These are phyloP conservation scores for Umbelopsis sp. DNA, from an alignment of 192 early-diverging fungal genomes.

Conservation along the genomic window DNA sequence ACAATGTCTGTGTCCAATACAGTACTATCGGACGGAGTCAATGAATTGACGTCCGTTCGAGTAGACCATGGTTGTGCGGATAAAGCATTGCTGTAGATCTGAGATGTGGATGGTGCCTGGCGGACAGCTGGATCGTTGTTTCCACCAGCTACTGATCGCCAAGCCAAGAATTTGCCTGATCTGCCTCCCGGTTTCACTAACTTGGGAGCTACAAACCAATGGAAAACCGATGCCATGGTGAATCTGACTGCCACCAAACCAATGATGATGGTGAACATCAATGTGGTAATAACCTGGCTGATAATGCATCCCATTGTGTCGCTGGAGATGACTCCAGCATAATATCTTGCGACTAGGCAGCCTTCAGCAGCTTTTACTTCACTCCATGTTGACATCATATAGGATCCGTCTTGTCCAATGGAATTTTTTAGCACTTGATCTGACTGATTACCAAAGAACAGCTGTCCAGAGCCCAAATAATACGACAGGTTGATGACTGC, in stretches of 20 bases:
- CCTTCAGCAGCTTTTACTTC: conserved; percentile 31
- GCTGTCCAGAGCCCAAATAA: neutral
- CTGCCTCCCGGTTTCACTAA: conserved; percentile 42
- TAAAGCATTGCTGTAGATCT: neutral
- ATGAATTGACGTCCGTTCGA: neutral
- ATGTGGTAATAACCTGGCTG: conserved; percentile 50
- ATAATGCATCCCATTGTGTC: conserved; percentile 58
- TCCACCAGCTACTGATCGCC: conserved; percentile 43
- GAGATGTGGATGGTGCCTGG: neutral
- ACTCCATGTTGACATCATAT: neutral
- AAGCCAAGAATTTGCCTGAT: conserved; percentile 52
- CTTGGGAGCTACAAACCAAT: conserved; percentile 55
- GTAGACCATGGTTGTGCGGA: neutral
- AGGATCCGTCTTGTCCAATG: conserved; percentile 19
- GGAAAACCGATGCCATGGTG: conserved; percentile 58
- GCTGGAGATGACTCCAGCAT: conserved; percentile 50
- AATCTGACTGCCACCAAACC: conserved; percentile 57
- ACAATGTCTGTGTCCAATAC: conserved; percentile 13
- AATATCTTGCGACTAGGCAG: conserved; percentile 44
- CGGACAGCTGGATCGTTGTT: conserved; percentile 34
- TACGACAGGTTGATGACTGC: conserved; percentile 24
- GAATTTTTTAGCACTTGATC: neutral
- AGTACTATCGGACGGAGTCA: neutral
- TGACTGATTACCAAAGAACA: conserved; percentile 17
- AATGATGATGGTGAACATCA: conserved; percentile 52